Percentiles rank a stretch among this genome's conserved stretches.
These are phyloP conservation scores for Pyrus betulifolia DNA, from an alignment of 306 rosid species.

Conservation along the genomic window DNA sequence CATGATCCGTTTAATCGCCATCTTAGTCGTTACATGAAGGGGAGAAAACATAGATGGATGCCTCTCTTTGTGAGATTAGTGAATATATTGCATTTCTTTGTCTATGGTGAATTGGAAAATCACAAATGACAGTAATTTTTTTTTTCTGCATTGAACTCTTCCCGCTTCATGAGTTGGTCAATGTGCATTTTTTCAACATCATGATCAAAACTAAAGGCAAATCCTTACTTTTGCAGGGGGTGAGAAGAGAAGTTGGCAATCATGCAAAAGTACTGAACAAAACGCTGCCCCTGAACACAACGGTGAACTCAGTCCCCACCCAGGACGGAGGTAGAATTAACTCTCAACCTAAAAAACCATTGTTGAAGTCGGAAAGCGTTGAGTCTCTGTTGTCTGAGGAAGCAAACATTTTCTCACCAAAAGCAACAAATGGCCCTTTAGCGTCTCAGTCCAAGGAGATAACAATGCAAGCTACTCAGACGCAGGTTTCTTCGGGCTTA, in stretches of 20 bases:
- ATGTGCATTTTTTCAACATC: not conserved
- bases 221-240: constrained; percentile 54
- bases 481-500: constrained; percentile 14
- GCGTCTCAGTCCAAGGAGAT: constrained; percentile 20
- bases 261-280: constrained; percentile 68
- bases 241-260: constrained; percentile 88
- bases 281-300: constrained; percentile 19
- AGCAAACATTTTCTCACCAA: constrained; percentile 21
- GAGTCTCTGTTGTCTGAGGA: constrained; percentile 38
- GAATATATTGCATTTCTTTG: not conserved
- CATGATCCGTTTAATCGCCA: not conserved
- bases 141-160: not conserved
- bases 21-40: not conserved
- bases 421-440: constrained; percentile 19
- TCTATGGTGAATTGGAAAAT: not conserved
- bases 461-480: constrained; percentile 20
- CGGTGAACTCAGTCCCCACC: constrained; percentile 14
- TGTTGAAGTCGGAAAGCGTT: constrained; percentile 16
- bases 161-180: not conserved
- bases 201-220: not conserved
- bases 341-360: constrained; percentile 40
- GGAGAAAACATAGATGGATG: not conserved
- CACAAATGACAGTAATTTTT: not conserved
- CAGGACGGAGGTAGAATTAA: constrained; percentile 35
- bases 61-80: not conserved